Evolutionary conservation across 2,329 filamentous ascomycete species (phyloP).

Genomic region (Zymoseptoria crescenta): DNA sequence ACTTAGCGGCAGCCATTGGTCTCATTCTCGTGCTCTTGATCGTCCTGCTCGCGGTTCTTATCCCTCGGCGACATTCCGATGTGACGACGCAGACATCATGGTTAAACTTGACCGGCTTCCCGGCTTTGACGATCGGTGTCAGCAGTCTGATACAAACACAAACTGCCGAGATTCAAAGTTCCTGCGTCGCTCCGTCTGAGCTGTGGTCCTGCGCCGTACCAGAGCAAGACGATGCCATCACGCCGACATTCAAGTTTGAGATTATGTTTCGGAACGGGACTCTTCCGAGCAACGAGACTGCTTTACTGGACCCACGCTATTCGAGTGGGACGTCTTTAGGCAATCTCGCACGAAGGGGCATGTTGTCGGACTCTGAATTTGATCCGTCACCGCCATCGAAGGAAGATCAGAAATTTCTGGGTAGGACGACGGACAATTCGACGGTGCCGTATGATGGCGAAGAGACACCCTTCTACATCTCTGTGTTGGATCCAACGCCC

Average conservation of each 20-base stretch:
- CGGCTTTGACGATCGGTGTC: constrained; percentile 76
- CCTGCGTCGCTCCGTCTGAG: constrained; percentile 62
- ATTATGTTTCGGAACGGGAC: constrained; percentile 56
- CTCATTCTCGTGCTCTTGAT: constrained; percentile 30
- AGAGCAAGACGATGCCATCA: constrained; percentile 57
- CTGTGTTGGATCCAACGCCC: constrained; percentile 44
- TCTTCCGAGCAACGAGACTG: constrained; percentile 23
- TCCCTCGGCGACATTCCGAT: constrained; percentile 35
- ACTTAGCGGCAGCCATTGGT: constrained; percentile 25
- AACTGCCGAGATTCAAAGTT: constrained; percentile 45
- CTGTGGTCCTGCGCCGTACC: constrained; percentile 83
- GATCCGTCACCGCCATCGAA: constrained; percentile 50
- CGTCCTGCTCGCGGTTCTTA: constrained; percentile 32
- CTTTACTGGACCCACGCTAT: constrained; percentile 2
- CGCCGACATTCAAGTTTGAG: constrained; percentile 73
- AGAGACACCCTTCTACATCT: constrained; percentile 81
- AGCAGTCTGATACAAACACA: constrained; percentile 69
- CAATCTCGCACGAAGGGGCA: constrained; percentile 2
- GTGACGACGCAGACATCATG: constrained; percentile 50
- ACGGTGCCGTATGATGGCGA: constrained; percentile 69
- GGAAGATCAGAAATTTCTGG: constrained; percentile 71
- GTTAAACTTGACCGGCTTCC: constrained; percentile 80
- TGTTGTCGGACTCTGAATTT: constrained; percentile 25
- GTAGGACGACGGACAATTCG: constrained; percentile 75
- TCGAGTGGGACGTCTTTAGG: background rate